These are phyloP conservation scores for Pouteria glomerata DNA, from an alignment of 148 eudicot species.

Conservation along the genomic window DNA sequence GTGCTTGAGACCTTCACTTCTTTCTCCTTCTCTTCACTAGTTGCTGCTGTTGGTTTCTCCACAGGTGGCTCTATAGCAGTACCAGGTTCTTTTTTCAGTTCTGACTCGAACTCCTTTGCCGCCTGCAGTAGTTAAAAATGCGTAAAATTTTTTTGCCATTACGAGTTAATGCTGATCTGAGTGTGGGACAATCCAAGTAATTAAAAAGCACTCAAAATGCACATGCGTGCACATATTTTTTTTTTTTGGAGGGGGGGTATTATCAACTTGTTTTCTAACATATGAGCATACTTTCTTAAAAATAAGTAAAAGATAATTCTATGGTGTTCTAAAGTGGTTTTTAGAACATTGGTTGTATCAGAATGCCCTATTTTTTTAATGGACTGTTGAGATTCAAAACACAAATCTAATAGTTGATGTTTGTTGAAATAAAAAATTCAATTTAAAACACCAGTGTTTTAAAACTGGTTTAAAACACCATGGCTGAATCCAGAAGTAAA, in stretches of 20 bases:
- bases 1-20: constrained; percentile 36
- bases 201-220: not conserved
- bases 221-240: not conserved
- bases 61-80: constrained; percentile 24
- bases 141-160: not conserved
- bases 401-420: too few species aligned
- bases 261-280: not conserved
- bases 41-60: constrained; percentile 30
- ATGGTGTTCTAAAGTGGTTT: too few species aligned
- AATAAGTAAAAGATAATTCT: not conserved
- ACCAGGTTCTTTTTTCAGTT: constrained; percentile 58
- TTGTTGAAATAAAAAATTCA: too few species aligned
- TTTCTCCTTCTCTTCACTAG: constrained; percentile 40
- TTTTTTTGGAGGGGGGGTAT: too few species aligned
- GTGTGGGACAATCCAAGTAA: not conserved
- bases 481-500: too few species aligned
- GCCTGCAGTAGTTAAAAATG: constrained; percentile 40
- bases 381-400: too few species aligned
- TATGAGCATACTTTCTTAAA: not conserved
- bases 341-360: too few species aligned
- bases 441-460: too few species aligned
- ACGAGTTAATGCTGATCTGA: not conserved
- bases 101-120: constrained; percentile 75
- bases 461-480: too few species aligned
- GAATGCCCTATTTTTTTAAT: too few species aligned